Evolutionary conservation across 257 asterid species (phyloP).

Genomic region (Salvia hispanica): DNA sequence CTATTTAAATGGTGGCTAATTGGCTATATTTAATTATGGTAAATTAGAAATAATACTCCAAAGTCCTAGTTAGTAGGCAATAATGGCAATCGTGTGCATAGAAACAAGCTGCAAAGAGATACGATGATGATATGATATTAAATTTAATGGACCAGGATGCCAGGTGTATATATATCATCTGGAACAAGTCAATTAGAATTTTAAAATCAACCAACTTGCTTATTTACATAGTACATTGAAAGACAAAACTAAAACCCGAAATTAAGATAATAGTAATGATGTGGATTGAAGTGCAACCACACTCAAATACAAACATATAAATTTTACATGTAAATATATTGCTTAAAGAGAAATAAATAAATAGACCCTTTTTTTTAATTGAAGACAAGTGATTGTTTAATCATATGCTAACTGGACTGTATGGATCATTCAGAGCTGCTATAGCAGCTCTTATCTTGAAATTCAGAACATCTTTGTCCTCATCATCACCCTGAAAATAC

Average conservation of each 20-base stretch:
- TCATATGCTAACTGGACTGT: conserved; percentile 62
- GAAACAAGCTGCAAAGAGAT: background rate
- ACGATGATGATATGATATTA: background rate
- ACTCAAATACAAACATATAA: background rate
- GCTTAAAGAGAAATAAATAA: background rate
- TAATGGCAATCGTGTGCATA: background rate
- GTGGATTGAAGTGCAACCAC: background rate
- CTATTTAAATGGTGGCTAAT: background rate
- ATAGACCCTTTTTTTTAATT: background rate
- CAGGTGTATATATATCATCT: background rate
- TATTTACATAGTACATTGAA: background rate
- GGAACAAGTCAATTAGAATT: background rate
- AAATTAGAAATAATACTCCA: background rate
- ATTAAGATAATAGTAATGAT: no score
- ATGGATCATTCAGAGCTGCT: conserved; percentile 60
- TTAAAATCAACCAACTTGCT: background rate
- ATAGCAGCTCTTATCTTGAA: conserved; percentile 66
- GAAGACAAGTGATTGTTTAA: conserved; percentile 9
- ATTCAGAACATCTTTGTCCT: conserved; percentile 54
- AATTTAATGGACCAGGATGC: background rate
- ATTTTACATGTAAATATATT: background rate
- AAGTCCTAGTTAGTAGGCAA: background rate
- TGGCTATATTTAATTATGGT: background rate
- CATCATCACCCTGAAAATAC: conserved; percentile 60
- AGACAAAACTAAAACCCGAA: no score